Base-by-base conservation (phyloP, 352 stramenopile genomes). In the Globisporangium spinosum region DNA sequence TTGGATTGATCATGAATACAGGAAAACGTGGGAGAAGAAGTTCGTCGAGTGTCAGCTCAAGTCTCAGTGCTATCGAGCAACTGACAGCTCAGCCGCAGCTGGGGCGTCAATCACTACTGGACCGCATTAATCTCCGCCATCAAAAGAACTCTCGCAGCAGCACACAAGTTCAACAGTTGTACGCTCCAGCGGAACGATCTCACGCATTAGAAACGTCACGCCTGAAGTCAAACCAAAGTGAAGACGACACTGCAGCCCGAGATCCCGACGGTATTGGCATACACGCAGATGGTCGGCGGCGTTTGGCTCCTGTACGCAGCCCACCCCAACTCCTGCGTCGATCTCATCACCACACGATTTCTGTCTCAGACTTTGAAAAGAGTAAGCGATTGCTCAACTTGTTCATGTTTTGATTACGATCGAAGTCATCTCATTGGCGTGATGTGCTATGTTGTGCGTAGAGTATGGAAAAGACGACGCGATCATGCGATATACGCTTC, bases 381-480 rank as follows among this genome's bases (percentile, higher is more conserved):
- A 67, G 62, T 67, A 60, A 35, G 58, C n/a, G 20, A 12, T 27
- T 45, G 17, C 10, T 51, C 6, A 45, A 45, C 12, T 43, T 45
- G 38, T 20, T 45, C 38, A 45, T 45, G 5, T 45, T 45, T 45
- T 45, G 38, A 45, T 45, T 45, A 45, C 12, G 38, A 45, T 20
- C 38, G 13, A 45, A 45, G 38, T 20, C 38, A 45, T 45, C 38
- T 45, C 38, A 45, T 45, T 20, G 12, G 13, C 4, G 15, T 45
- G 38, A 45, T 7, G 15, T 47, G 15, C 2, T 56, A 20, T 29
- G n/a, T 60, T 49, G 20, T 63, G 43, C 10, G 22, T 32, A 90
- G 82, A 87, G 64, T 89, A 89, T 40, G 76, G 64, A 9, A 70
- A 62, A 6, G 53, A 81, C 56, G 78, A 90, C 40, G 62, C 65